These are phyloP conservation scores for Phalaenopsis hybrid DNA, from an alignment of 116 monocot species.

Conservation along the genomic window DNA sequence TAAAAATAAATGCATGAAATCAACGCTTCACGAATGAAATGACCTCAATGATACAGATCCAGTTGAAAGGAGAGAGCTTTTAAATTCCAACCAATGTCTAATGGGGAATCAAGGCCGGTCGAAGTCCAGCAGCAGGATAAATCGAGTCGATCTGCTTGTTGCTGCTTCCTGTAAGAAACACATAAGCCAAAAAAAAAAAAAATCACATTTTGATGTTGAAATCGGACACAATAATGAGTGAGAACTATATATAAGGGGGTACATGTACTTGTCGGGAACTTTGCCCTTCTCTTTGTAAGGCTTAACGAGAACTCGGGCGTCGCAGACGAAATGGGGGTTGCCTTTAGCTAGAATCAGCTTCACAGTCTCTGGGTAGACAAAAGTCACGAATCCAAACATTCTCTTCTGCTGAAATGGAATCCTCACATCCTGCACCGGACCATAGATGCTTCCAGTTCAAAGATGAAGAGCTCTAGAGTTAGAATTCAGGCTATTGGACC, in stretches of 20 bases:
- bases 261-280: slow-evolving; percentile 45
- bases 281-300: slow-evolving; percentile 60
- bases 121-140: slow-evolving; percentile 45
- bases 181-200: background rate
- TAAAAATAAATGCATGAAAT: background rate
- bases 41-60: background rate
- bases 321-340: slow-evolving; percentile 39
- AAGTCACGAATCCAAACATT: slow-evolving; percentile 66
- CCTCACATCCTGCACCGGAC: slow-evolving; percentile 52
- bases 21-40: background rate
- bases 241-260: background rate
- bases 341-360: slow-evolving; percentile 41
- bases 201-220: background rate
- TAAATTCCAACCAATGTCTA: slow-evolving; percentile 26
- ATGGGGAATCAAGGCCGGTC: slow-evolving; percentile 53
- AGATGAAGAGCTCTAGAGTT: background rate
- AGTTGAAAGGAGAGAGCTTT: background rate
- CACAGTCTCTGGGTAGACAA: slow-evolving; percentile 47
- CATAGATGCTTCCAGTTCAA: slow-evolving; percentile 34
- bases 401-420: slow-evolving; percentile 62
- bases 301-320: slow-evolving; percentile 45
- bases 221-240: background rate
- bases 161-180: slow-evolving; percentile 24
- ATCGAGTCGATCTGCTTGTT: slow-evolving; percentile 31
- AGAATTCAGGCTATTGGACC: background rate